Evolutionary conservation across 805 yeast genomes (phyloP), one percentile per base, ranked within the genome.

Genomic region (Pichia cabralensis): DNA sequence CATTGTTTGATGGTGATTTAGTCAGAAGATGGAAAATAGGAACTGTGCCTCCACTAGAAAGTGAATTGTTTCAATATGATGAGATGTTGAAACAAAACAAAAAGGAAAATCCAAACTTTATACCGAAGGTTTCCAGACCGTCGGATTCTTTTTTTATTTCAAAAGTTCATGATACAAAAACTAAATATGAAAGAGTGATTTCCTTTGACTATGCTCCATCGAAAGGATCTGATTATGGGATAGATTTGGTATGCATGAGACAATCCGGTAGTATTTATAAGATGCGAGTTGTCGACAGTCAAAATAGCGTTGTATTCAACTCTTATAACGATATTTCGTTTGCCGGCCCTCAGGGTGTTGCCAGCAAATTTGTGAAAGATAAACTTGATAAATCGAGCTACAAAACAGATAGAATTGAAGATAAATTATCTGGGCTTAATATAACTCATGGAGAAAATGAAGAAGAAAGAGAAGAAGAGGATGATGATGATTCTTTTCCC

Each of bases 261-360:
- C 94, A 84, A 48, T 81, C 94, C 1, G 96, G 96, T 4, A 79
- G 83, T 34, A 76, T 86, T 0, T 86, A 81, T 55, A 65, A 80
- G 38, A 82, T 82, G 88, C 71, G 79, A 0, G 81, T 79, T 0
- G 58, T 64, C 1, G 89, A 82, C 50, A 70, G 80, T 32, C 76
- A 76, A 22, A 74, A 74, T 24, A 64, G 76, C 8, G 52, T 80
- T 8, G 64, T 62, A 12, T 80, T 86, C 55, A 81, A 76, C 45
- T 74, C 89, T 1, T 69, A 64, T 45, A 81, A 81, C 48, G 84
- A 78, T 35, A 55, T 81, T 23, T 61, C 77, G 4, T 58, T 76
- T 29, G 61, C 76, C 3, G 84, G 82, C 0, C 67, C 76, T 1
- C 62, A 59, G 38, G 83, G 82, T 0, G 62, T 76, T 0, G 56